Percentiles rank a stretch among this genome's conserved stretches.
These are phyloP conservation scores for Alternaria metachromatica DNA, from an alignment of 2,329 filamentous ascomycete genomes.

Conservation along the genomic window DNA sequence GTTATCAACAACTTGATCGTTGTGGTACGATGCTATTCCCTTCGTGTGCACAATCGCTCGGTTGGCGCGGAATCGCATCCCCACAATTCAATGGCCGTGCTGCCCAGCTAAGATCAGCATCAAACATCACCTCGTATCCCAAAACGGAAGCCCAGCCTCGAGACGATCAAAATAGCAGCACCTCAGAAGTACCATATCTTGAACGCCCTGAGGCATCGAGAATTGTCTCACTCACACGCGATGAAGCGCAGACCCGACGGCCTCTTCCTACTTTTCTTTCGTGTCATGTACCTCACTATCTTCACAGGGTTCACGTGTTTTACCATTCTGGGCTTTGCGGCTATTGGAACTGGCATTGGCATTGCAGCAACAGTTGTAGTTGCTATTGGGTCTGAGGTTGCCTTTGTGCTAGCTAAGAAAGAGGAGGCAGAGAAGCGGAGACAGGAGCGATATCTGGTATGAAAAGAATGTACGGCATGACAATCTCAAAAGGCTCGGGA, in stretches of 20 bases:
- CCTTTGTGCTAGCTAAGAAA: slow-evolving; percentile 10
- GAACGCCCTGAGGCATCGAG: neutral
- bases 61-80: slow-evolving; percentile 1
- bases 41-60: neutral
- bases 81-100: slow-evolving; percentile 7
- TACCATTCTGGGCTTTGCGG: slow-evolving; percentile 19
- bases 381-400: slow-evolving; percentile 16
- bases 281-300: slow-evolving; percentile 20
- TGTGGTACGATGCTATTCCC: neutral
- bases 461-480: neutral
- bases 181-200: neutral
- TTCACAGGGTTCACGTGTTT: slow-evolving; percentile 20
- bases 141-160: neutral
- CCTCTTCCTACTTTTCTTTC: slow-evolving; percentile 23
- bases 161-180: neutral
- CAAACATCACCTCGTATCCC: slow-evolving; percentile 8
- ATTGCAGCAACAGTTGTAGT: slow-evolving; percentile 17
- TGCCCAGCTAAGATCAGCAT: slow-evolving; percentile 5
- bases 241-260: slow-evolving; percentile 11
- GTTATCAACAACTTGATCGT: neutral
- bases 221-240: neutral
- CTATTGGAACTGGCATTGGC: slow-evolving; percentile 14
- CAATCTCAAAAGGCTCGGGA: neutral
- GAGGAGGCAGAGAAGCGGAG: slow-evolving; percentile 9
- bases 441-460: slow-evolving; percentile 14